Evolutionary conservation across 441 rosid genomes (phyloP), one percentile per base, ranked within the genome.

Genomic region (Erysimum cheiri): DNA sequence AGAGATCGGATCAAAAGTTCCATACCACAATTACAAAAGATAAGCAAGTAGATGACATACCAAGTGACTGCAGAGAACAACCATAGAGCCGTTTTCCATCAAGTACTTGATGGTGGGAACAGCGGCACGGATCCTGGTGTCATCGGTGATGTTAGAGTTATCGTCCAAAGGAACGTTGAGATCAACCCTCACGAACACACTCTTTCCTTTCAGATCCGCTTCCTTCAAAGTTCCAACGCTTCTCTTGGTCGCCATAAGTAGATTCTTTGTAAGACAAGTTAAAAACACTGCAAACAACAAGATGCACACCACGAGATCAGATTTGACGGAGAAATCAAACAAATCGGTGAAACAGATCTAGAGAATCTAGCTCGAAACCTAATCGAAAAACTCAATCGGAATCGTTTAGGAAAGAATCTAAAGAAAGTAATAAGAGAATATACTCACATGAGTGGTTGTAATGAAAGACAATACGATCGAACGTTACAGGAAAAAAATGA

Each of bases 101-200:
- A 95, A 77, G 73, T 85, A 89, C 86, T 92, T 87, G 84, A 95
- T 84, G 44, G 99, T 95, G 63, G 96, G 98, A 36, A 95, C 88
- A 44, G 96, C 97, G 14, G 96, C 98, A 1, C 97, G 91, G 72
- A 95, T 70, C 84, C 97, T 85, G 43, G 91, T 92, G 58, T 92
- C 99, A 78, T 92, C 98, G 17, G 98, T 92, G 84, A 95, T 92
- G 40, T 84, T 87, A 47, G 73, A 80, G 92, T 69, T 84, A 60
- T 95, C 98, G 11, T 90, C 98, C 78, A 95, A 77, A 64, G 99
- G 99, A 52, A 92, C 98, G 70, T 92, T 92, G 71, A 95, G 90
- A 85, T 95, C 99, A 60, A 88, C 98, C 60, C 99, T 84, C 41
- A 90, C 96, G 48, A 95, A 90, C 72, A 92, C 99, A 55, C 85